phyloP scores from a whole-genome alignment of 1,284 basidiomycete species.

The Cutaneotrichosporon cutaneum region DNA sequence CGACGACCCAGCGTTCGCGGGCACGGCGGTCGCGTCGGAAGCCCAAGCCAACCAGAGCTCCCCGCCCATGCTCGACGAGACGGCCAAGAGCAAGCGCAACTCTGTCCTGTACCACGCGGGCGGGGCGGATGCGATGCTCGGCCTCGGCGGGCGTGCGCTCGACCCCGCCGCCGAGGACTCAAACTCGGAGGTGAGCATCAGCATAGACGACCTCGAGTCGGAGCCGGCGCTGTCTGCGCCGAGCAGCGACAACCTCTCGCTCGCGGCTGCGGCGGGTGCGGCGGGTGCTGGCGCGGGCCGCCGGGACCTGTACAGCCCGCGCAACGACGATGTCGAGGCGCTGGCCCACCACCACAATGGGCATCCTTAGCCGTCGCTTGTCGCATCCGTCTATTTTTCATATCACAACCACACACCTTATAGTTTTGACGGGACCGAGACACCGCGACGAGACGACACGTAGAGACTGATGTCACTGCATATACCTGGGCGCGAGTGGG shows the following conservation, averaged over 20 bases:
- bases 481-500: not conserved
- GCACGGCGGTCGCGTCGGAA: conserved; percentile 39
- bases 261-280: conserved; percentile 1
- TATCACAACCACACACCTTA: not conserved
- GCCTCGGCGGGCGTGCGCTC: conserved; percentile 45
- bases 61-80: conserved; percentile 7
- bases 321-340: conserved; percentile 13
- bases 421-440: conserved; percentile 4
- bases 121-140: conserved; percentile 47
- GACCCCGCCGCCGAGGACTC: conserved; percentile 34
- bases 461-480: not conserved
- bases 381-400: not conserved
- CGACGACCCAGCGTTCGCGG: conserved; percentile 13
- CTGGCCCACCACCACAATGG: conserved; percentile 4
- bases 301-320: conserved; percentile 2
- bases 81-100: conserved; percentile 45
- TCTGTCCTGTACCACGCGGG: conserved; percentile 50
- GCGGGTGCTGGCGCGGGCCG: not conserved
- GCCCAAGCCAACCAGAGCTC: conserved; percentile 14
- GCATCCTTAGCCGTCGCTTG: not conserved
- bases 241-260: conserved; percentile 19
- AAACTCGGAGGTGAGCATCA: conserved; percentile 19
- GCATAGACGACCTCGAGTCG: conserved; percentile 22
- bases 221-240: conserved; percentile 20
- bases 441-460: not conserved